Conservation (phyloP, 176 grass and related monocot species). For the Saccharum officinarum region DNA sequence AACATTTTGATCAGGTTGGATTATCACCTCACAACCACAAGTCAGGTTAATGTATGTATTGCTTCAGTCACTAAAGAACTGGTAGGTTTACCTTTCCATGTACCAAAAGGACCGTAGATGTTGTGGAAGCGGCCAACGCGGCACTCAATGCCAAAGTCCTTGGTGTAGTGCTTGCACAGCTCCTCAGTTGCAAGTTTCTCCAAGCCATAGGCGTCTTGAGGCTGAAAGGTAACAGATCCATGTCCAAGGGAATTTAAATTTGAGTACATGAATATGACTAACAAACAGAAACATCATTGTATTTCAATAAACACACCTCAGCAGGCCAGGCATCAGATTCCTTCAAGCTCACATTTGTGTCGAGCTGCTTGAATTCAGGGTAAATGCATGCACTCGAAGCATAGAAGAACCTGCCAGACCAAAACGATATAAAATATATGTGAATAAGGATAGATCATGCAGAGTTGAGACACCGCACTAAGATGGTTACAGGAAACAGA, state of each 20-base stretch:
- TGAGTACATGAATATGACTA: background rate
- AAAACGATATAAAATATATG: constrained; percentile 7
- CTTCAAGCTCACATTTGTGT: constrained; percentile 90
- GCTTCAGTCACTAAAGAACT: background rate
- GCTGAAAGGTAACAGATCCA: constrained; percentile 40
- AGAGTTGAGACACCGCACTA: background rate
- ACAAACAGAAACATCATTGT: background rate
- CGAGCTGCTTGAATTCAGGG: constrained; percentile 91
- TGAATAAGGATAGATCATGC: background rate
- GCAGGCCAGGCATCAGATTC: constrained; percentile 92
- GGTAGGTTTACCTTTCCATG: constrained; percentile 79
- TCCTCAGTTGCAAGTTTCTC: constrained; percentile 96
- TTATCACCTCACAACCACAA: background rate
- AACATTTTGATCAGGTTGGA: background rate
- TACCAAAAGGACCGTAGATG: constrained; percentile 95
- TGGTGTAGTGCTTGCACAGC: constrained; percentile 99
- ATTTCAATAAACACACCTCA: constrained; percentile 54
- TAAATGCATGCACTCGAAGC: constrained; percentile 92
- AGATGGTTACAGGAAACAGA: background rate
- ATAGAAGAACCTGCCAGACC: constrained; percentile 69
- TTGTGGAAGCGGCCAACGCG: constrained; percentile 90
- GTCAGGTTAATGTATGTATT: background rate
- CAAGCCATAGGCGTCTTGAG: constrained; percentile 98
- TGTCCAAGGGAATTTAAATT: background rate
- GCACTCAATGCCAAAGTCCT: constrained; percentile 92